Evolutionary conservation across 345 rosid genomes (phyloP), one percentile per base, ranked within the genome.

Genomic region (Cardamine chenopodiifolia): DNA sequence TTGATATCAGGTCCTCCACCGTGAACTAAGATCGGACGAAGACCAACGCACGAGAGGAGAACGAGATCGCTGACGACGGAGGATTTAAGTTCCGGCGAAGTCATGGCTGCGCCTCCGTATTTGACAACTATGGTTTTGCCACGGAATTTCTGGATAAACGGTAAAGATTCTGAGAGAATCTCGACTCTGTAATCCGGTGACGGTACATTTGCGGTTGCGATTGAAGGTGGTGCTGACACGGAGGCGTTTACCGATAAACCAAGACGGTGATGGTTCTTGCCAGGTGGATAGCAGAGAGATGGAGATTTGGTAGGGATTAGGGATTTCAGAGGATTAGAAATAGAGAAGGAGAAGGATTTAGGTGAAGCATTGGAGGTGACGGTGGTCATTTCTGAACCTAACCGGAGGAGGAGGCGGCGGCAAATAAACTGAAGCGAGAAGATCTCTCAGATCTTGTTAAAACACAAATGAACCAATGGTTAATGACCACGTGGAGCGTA

Each of bases 81-180:
- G 31, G 91, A 85, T 74, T 83, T 88, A 31, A 90, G 92, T 31
- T 84, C 86, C 60, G 87, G 83, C 0, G 83, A 83, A 49, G 88
- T 92, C 99, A 95, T 92, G 79, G 99, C 99, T 23, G 96, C 98
- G 68, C 98, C 95, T 29, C 97, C 98, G 63, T 90, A 90, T 82
- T 93, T 93, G 82, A 93, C 97, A 6, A 93, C 97, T 17, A 93
- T 81, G 48, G 90, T 90, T 80, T 93, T 90, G 1, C 99, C 99
- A 1, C 96, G 79, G 80, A 89, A 92, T 78, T 86, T 90, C 74
- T 92, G 97, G 78, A 95, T 92, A 77, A 90, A 95, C 0, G 99
- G 99, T 12, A 95, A 83, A 1, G 99, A 87, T 80, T 95, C 99
- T 1, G 97, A 92, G 56, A 95, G 82, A 37, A 92, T 83, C 71